Conservation (phyloP, 192 early-diverging fungal species). For the Physocladia obscura region DNA sequence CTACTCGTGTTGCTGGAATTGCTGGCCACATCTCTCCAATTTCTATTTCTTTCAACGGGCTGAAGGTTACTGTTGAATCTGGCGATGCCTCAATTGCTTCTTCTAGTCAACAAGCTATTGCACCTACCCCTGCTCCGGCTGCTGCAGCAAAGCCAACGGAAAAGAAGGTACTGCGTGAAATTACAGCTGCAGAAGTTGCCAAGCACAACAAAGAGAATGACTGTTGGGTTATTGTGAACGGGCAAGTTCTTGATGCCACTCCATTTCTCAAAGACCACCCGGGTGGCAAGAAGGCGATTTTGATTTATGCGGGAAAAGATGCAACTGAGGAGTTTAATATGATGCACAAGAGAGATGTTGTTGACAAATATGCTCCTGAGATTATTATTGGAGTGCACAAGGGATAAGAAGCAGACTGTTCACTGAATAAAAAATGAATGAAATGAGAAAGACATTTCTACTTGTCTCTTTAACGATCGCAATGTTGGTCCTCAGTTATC, state of each 20-base stretch:
- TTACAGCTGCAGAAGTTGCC: conserved; percentile 74
- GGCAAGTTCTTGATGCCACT: conserved; percentile 75
- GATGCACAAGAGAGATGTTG: conserved; percentile 77
- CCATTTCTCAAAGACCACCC: conserved; percentile 77
- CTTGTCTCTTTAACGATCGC: neutral
- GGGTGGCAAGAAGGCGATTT: conserved; percentile 81
- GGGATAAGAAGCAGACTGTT: too few species aligned
- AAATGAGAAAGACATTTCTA: neutral
- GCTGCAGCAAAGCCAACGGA: conserved; percentile 39
- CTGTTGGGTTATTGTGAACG: conserved; percentile 86
- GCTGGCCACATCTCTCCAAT: conserved; percentile 59
- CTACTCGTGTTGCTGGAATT: conserved; percentile 67
- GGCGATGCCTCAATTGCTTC: conserved; percentile 44
- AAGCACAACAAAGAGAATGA: conserved; percentile 81
- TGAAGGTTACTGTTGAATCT: conserved; percentile 64
- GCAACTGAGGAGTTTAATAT: conserved; percentile 75
- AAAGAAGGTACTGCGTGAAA: conserved; percentile 42
- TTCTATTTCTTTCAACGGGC: conserved; percentile 55
- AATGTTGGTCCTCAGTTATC: neutral
- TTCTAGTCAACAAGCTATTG: conserved; percentile 20
- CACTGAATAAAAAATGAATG: too few species aligned
- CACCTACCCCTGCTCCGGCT: conserved; percentile 27
- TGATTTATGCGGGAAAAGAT: conserved; percentile 82
- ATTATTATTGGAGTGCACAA: conserved; percentile 47
- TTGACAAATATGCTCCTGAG: conserved; percentile 62